Percentiles rank a stretch among this genome's conserved stretches.
Evolutionary conservation across 2,329 filamentous ascomycete species (phyloP).

Genomic region (Stemphylium lycopersici): DNA sequence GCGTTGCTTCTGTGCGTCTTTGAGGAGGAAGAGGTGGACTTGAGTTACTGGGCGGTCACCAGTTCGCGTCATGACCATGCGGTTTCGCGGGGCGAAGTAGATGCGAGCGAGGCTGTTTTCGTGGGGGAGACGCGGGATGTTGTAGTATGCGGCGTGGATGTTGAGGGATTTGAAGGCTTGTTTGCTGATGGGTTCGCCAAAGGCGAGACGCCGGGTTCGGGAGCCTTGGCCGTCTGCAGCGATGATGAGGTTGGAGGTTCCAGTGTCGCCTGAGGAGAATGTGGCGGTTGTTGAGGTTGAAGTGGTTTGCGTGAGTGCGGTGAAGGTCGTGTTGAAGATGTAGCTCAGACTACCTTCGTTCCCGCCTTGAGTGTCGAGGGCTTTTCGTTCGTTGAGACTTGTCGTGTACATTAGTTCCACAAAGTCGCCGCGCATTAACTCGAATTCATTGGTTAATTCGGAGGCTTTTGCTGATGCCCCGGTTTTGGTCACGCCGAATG

Average conservation of each 20-base stretch:
- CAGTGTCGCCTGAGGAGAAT: slow-evolving; percentile 23
- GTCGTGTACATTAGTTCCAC: slow-evolving; percentile 41
- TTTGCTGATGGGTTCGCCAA: slow-evolving; percentile 24
- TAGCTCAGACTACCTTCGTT: slow-evolving; percentile 15
- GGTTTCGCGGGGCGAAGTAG: slow-evolving; percentile 13
- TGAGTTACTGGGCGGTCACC: slow-evolving; percentile 27
- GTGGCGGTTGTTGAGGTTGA: slow-evolving; percentile 20
- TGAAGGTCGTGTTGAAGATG: slow-evolving; percentile 21
- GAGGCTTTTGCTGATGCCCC: slow-evolving; percentile 44
- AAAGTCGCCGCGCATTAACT: slow-evolving; percentile 41
- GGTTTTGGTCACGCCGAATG: slow-evolving; percentile 42
- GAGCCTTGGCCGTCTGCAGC: slow-evolving; percentile 37
- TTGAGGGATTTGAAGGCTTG: slow-evolving; percentile 20
- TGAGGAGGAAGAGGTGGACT: slow-evolving; percentile 31
- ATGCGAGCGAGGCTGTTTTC: slow-evolving; percentile 23
- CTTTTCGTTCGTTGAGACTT: slow-evolving; percentile 20
- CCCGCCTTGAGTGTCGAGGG: slow-evolving; percentile 15
- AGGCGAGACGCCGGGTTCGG: slow-evolving; percentile 26
- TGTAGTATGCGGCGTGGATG: slow-evolving; percentile 33
- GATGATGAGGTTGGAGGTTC: slow-evolving; percentile 32
- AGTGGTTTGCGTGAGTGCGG: slow-evolving; percentile 18
- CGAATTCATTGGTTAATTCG: slow-evolving; percentile 33
- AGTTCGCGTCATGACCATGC: slow-evolving; percentile 27
- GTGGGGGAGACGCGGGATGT: slow-evolving; percentile 23
- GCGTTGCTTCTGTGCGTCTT: slow-evolving; percentile 8